A percentile compares a stretch with the other conserved stretches of the same genome.
Evolutionary conservation across 352 stramenopile species (phyloP).

Genomic region (Globisporangium splendens): DNA sequence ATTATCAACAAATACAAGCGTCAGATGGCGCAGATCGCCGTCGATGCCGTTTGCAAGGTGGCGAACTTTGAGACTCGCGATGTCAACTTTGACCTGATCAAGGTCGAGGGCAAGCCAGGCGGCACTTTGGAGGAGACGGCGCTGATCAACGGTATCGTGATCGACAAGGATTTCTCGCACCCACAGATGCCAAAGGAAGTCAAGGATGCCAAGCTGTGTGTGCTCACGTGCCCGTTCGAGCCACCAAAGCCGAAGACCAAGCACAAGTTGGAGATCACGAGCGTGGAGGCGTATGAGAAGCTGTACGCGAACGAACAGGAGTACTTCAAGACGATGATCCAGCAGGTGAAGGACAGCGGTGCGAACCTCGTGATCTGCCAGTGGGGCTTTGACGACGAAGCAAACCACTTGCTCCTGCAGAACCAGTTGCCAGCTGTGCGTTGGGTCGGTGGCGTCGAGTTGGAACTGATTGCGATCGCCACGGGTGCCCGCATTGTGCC

Average conservation of each 20-base stretch:
- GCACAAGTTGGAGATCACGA: constrained; percentile 99
- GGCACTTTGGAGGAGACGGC: constrained; percentile 97
- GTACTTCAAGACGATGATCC: constrained; percentile 99
- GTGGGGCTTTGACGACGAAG: constrained; percentile 99
- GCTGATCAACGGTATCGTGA: constrained; percentile 98
- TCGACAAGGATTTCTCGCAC: constrained; percentile 99
- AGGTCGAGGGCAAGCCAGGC: constrained; percentile 98
- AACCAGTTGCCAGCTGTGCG: constrained; percentile 96
- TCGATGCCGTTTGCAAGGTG: constrained; percentile 97
- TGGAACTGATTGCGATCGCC: constrained; percentile 99
- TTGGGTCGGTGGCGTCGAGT: constrained; percentile 99
- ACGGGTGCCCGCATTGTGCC: constrained; percentile 98
- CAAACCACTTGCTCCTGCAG: constrained; percentile 98
- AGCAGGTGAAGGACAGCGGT: constrained; percentile 98
- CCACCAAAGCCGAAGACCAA: constrained; percentile 99
- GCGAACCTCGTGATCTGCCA: constrained; percentile 99
- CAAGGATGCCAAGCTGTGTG: constrained; percentile 97
- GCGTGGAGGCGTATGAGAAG: constrained; percentile 95
- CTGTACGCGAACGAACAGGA: constrained; percentile 97
- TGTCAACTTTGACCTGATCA: constrained; percentile 99
- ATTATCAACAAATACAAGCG: constrained; percentile 98
- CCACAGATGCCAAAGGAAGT: constrained; percentile 98
- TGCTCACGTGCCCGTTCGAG: constrained; percentile 99
- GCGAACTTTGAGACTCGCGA: constrained; percentile 98
- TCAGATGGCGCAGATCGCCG: constrained; percentile 99